Conservation (phyloP, 768 basidiomycete genomes). For the Termitomyces sp. region DNA sequence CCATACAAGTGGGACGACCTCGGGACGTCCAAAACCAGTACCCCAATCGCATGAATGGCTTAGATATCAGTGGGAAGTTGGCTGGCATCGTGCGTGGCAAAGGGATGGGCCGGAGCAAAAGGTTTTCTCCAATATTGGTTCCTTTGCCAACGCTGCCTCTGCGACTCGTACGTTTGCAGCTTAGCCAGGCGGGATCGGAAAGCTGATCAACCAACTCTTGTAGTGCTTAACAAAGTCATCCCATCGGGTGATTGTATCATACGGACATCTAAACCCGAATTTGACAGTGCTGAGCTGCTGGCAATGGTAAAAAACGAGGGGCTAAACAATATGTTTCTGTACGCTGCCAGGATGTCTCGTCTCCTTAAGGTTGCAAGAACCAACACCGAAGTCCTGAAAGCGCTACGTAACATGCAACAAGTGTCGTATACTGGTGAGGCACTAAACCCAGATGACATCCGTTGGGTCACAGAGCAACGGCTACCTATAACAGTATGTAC, state of each 20-base stretch:
- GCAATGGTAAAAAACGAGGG: conserved; percentile 5
- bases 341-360: background rate
- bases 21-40: conserved; percentile 7
- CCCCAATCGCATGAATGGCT: conserved; percentile 7
- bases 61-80: conserved; percentile 1
- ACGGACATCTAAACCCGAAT: conserved; percentile 6
- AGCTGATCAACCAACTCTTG: background rate
- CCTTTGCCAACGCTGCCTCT: conserved; percentile 4
- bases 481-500: conserved; percentile 4
- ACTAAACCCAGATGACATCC: conserved; percentile 5
- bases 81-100: conserved; percentile 8
- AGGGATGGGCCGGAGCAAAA: background rate
- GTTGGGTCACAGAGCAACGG: conserved; percentile 2
- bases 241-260: conserved; percentile 4
- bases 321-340: conserved; percentile 5
- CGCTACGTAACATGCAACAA: conserved; percentile 6
- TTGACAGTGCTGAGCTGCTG: conserved; percentile 5
- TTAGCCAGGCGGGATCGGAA: background rate
- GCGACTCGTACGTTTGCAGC: conserved; percentile 1
- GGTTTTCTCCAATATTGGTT: conserved; percentile 6
- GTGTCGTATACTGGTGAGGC: conserved; percentile 7
- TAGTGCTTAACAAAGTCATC: conserved; percentile 1
- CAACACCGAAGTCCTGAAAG: background rate
- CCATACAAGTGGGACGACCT: conserved; percentile 9
- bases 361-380: conserved; percentile 1